phyloP scores from a whole-genome alignment of 2,329 filamentous ascomycete genomes.

The Fusarium ramigenum region DNA sequence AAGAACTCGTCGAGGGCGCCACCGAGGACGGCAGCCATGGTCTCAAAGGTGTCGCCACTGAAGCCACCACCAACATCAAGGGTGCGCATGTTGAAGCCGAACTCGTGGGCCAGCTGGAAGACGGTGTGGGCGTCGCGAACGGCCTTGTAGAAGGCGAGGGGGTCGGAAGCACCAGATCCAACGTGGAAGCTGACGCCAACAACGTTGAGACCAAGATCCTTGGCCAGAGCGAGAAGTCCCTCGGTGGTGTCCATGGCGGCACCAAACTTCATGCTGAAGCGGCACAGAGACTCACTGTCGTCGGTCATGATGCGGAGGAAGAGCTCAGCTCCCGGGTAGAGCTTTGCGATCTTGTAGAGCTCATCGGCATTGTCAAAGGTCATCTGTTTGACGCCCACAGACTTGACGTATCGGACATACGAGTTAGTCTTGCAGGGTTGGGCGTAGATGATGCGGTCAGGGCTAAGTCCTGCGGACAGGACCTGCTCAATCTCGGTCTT shows the following conservation, averaged over 20 bases:
- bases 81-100: slow-evolving; percentile 85
- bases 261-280: slow-evolving; percentile 96
- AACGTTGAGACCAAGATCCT: slow-evolving; percentile 85
- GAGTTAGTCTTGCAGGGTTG: slow-evolving; percentile 99
- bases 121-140: slow-evolving; percentile 88
- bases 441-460: slow-evolving; percentile 95
- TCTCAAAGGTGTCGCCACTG: slow-evolving; percentile 88
- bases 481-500: slow-evolving; percentile 97
- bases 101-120: slow-evolving; percentile 81
- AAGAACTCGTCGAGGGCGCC: slow-evolving; percentile 88
- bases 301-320: slow-evolving; percentile 96
- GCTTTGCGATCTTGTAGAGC: slow-evolving; percentile 95
- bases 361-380: slow-evolving; percentile 99
- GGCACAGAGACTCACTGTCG: slow-evolving; percentile 93
- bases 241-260: slow-evolving; percentile 85
- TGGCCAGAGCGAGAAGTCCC: slow-evolving; percentile 80
- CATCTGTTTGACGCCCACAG: slow-evolving; percentile 93
- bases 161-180: slow-evolving; percentile 93
- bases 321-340: slow-evolving; percentile 88
- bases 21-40: slow-evolving; percentile 84
- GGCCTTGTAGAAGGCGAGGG: slow-evolving; percentile 88
- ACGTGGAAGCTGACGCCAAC: slow-evolving; percentile 98
- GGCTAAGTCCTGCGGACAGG: slow-evolving; percentile 81
- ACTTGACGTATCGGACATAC: slow-evolving; percentile 89
- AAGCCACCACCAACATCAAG: slow-evolving; percentile 97